Evolutionary conservation across 257 asterid genomes (phyloP).

Genomic region (Solanum lycopersicoides): DNA sequence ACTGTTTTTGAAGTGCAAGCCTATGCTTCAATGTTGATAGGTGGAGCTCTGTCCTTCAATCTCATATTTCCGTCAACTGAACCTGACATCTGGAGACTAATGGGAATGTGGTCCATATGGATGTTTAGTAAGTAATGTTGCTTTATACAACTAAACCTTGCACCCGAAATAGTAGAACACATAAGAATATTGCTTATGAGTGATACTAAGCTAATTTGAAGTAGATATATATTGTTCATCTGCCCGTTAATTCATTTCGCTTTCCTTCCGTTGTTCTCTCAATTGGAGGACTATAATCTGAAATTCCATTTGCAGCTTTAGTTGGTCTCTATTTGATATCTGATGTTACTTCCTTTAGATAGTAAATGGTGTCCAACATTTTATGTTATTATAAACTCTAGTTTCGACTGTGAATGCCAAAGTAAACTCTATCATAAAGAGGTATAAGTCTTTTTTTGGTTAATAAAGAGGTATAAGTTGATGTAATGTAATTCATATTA

Average conservation of each 20-base stretch:
- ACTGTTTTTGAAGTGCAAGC: conserved; percentile 87
- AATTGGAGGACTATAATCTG: background rate
- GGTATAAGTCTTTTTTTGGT: background rate
- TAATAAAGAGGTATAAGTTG: background rate
- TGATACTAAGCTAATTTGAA: background rate
- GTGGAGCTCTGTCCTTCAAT: conserved; percentile 89
- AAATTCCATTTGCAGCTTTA: background rate
- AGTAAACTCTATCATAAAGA: background rate
- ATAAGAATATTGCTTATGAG: background rate
- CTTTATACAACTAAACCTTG: background rate
- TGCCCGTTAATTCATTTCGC: background rate
- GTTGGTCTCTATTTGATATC: background rate
- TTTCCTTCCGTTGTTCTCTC: background rate
- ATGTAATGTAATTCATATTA: background rate
- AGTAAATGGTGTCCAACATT: background rate
- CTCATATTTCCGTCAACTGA: conserved; percentile 81
- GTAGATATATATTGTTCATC: background rate
- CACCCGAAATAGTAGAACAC: background rate
- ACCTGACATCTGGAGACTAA: conserved; percentile 91
- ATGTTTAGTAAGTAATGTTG: conserved; percentile 80
- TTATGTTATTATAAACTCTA: background rate
- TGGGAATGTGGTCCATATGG: conserved; percentile 99
- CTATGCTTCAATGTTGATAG: conserved; percentile 60
- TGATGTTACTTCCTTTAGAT: background rate
- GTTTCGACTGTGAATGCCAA: background rate